phyloP scores from a whole-genome alignment of 129 eudicot genomes.

The Tanacetum coccineum region DNA sequence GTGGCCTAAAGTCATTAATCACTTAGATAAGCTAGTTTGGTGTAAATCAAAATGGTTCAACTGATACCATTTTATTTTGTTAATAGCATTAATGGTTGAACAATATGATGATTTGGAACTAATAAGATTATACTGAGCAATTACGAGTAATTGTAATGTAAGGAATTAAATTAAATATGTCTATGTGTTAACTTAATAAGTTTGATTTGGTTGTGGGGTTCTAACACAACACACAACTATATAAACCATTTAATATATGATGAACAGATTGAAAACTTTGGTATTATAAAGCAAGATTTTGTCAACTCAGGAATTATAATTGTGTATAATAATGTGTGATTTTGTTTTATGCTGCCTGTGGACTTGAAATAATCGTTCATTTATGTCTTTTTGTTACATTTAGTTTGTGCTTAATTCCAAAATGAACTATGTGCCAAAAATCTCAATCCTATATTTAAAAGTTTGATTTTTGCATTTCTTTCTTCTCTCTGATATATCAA shows the following conservation, averaged over 20 bases:
- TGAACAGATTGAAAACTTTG: not conserved
- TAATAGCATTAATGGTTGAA: too few species aligned
- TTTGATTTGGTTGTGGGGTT: too few species aligned
- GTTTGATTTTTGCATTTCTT: conserved; percentile 21
- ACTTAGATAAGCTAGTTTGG: too few species aligned
- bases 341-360: conserved; percentile 23
- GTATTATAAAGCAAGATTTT: not conserved
- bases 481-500: conserved; percentile 15
- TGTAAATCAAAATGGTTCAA: too few species aligned
- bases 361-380: conserved; percentile 32
- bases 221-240: too few species aligned
- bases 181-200: not conserved
- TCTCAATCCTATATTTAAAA: conserved; percentile 23
- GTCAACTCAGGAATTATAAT: not conserved
- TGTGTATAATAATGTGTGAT: not conserved
- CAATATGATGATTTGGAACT: too few species aligned
- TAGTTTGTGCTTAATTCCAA: conserved; percentile 14
- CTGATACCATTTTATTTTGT: too few species aligned
- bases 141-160: too few species aligned
- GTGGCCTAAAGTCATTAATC: too few species aligned
- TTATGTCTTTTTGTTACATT: conserved; percentile 18
- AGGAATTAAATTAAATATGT: not conserved
- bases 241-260: too few species aligned
- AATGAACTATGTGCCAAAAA: conserved; percentile 20
- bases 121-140: too few species aligned